phyloP scores from a whole-genome alignment of 768 basidiomycete genomes.

The Chalciporus pseudorubinellus region DNA sequence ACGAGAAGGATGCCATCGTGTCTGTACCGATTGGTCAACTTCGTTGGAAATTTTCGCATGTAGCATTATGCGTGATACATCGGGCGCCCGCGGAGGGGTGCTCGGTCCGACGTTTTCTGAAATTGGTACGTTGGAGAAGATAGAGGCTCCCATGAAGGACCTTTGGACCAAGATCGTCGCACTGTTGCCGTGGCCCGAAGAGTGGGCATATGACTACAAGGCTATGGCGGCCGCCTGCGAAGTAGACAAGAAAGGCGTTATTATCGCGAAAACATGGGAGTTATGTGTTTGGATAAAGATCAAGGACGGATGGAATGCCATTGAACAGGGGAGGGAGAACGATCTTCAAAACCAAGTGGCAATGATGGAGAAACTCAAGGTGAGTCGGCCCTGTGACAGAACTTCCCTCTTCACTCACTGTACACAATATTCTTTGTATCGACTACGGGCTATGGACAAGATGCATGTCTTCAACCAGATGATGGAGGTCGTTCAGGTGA shows the following conservation, averaged over 20 bases:
- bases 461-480: slow-evolving; percentile 29
- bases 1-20: no score
- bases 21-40: no score
- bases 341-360: slow-evolving; percentile 20
- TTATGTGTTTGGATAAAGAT: slow-evolving; percentile 35
- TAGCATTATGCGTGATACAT: no score
- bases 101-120: no score
- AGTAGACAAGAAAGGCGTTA: slow-evolving; percentile 17
- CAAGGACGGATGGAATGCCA: slow-evolving; percentile 25
- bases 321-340: slow-evolving; percentile 28
- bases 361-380: slow-evolving; percentile 32
- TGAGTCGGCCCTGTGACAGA: slow-evolving; percentile 1
- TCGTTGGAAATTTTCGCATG: no score
- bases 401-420: background rate
- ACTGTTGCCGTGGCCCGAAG: slow-evolving; percentile 34
- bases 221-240: slow-evolving; percentile 29
- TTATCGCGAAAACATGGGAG: slow-evolving; percentile 26
- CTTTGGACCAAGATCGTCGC: slow-evolving; percentile 27
- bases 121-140: no score
- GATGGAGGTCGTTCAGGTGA: slow-evolving; percentile 34
- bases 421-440: slow-evolving; percentile 16
- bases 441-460: slow-evolving; percentile 30
- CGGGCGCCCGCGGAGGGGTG: no score
- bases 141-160: slow-evolving; percentile 23
- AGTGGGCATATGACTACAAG: slow-evolving; percentile 31